Evolutionary conservation across 129 eudicot species (phyloP).

Genomic region (Kitagawia praeruptora): DNA sequence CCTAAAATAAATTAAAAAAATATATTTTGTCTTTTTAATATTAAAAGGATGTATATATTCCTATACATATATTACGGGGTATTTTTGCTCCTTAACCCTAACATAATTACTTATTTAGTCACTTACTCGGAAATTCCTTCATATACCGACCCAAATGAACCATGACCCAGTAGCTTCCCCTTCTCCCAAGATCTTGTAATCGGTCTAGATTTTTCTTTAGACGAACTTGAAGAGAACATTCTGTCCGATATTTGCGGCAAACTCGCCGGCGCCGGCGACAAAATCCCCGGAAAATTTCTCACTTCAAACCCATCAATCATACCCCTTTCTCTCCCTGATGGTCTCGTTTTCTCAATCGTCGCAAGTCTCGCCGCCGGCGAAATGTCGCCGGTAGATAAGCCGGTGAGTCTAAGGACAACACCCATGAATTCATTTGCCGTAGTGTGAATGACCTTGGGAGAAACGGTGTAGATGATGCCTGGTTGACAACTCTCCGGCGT

Average conservation of each 20-base stretch:
- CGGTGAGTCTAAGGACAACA: slow-evolving; percentile 58
- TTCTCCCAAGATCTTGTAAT: slow-evolving; percentile 54
- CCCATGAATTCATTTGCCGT: slow-evolving; percentile 37
- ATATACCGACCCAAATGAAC: slow-evolving; percentile 85
- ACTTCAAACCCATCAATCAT: slow-evolving; percentile 18
- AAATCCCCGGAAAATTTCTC: slow-evolving; percentile 37
- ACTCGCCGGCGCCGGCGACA: slow-evolving; percentile 55
- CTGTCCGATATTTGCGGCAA: slow-evolving; percentile 33
- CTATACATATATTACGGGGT: too few relatives aligned
- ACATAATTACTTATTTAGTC: too few relatives aligned
- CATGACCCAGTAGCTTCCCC: slow-evolving; percentile 80
- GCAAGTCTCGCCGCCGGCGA: slow-evolving; percentile 66
- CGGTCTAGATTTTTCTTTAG: slow-evolving; percentile 50
- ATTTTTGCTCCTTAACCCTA: too few relatives aligned
- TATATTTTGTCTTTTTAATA: too few relatives aligned
- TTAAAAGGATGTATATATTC: too few relatives aligned
- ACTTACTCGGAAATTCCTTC: slow-evolving; percentile 92
- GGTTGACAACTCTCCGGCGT: slow-evolving; percentile 23
- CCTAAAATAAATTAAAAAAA: too few relatives aligned
- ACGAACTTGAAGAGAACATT: slow-evolving; percentile 39
- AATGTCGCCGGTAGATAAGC: slow-evolving; percentile 23
- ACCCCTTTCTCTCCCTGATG: slow-evolving; percentile 18
- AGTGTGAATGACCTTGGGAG: slow-evolving; percentile 48
- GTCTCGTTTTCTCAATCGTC: slow-evolving; percentile 36
- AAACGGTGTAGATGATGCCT: slow-evolving; percentile 55